Percentiles rank a stretch among this genome's conserved stretches.
phyloP scores from a whole-genome alignment of 441 rosid genomes.

The Jatropha multifida region DNA sequence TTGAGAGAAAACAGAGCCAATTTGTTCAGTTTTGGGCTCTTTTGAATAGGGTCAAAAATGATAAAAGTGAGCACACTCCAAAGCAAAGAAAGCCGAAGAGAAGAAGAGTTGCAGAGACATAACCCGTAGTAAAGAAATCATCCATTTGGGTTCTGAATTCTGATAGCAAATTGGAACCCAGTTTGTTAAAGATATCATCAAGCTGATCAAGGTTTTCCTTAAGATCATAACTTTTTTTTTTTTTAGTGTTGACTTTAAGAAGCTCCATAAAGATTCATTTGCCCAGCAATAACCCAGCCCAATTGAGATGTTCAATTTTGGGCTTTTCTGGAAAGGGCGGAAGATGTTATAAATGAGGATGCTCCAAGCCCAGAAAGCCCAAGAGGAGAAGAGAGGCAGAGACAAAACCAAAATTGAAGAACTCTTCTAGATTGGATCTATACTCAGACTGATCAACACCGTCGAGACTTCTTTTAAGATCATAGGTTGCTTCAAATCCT shows the following conservation, averaged over 20 bases:
- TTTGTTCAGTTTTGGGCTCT: neutral
- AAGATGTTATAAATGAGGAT: neutral
- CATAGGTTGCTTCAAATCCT: constrained; percentile 24
- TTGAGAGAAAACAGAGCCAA: too few relatives aligned
- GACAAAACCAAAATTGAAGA: neutral
- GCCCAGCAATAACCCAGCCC: too few relatives aligned
- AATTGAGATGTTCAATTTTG: neutral
- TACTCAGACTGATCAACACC: neutral
- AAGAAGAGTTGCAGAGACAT: constrained; percentile 4
- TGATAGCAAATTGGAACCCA: neutral
- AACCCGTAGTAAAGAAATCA: constrained; percentile 3
- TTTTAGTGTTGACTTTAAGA: too few relatives aligned
- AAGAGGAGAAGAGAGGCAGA: neutral
- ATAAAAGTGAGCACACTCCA: neutral
- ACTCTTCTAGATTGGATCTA: neutral
- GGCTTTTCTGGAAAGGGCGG: neutral
- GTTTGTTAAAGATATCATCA: neutral
- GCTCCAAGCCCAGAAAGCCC: neutral
- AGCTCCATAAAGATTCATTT: too few relatives aligned
- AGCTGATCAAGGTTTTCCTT: neutral
- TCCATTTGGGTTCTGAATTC: constrained; percentile 4
- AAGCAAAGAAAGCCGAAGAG: constrained; percentile 6
- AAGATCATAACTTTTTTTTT: neutral
- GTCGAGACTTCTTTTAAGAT: neutral
- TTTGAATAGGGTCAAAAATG: neutral